Conservation (phyloP, 2,329 filamentous ascomycete genomes). For the Colletotrichum navitas region DNA sequence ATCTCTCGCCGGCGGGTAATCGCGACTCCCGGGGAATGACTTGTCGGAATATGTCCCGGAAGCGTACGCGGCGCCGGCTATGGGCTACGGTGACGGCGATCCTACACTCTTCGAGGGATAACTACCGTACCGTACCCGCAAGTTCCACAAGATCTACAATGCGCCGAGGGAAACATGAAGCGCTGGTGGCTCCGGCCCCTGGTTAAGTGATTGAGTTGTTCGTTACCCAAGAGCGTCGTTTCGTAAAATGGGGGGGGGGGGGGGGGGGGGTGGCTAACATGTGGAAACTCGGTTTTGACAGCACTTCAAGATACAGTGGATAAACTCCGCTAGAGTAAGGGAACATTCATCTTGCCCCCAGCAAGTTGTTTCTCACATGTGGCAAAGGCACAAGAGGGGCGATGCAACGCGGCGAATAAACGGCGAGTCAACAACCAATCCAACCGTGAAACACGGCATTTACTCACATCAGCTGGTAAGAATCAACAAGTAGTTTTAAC, state of each 20-base stretch:
- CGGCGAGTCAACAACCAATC: background rate
- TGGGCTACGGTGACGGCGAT: slow-evolving; percentile 15
- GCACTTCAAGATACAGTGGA: background rate
- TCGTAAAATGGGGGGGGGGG: background rate
- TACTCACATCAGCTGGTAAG: background rate
- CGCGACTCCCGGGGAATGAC: background rate
- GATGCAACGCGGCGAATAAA: background rate
- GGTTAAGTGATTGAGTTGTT: background rate
- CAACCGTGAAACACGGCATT: background rate
- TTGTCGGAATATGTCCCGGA: background rate
- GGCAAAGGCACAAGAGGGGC: background rate
- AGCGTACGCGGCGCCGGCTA: background rate
- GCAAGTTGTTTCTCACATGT: background rate
- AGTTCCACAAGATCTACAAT: slow-evolving; percentile 24
- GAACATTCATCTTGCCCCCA: background rate
- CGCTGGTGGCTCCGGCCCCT: slow-evolving; percentile 2
- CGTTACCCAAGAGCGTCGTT: background rate
- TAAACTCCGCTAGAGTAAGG: background rate
- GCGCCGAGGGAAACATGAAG: slow-evolving; percentile 10
- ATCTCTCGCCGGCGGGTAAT: background rate
- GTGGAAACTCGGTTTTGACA: background rate
- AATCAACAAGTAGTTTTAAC: too few relatives aligned
- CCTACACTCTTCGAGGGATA: slow-evolving; percentile 17
- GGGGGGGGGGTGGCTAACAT: background rate
- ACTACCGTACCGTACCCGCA: slow-evolving; percentile 12